Base-by-base conservation (phyloP, 208 protist genomes). In the Leishmania turanica region DNA sequence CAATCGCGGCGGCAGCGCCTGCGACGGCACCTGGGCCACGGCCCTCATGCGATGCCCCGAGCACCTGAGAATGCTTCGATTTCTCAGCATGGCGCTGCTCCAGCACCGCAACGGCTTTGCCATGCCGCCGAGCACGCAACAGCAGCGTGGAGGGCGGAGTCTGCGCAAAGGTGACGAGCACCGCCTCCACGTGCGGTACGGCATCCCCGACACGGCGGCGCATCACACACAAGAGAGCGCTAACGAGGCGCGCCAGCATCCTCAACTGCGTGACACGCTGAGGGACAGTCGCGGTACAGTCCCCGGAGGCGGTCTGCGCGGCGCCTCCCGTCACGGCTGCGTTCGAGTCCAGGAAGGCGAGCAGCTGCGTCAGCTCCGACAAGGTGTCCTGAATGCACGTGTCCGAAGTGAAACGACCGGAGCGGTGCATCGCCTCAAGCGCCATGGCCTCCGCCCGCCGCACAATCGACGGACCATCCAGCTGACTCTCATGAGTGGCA, bases 241-340 rank as follows among this genome's bases (percentile, higher is more conserved):
- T 72, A 8, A 87, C 47, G 5, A 94, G 76, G 77, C 88, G 77
- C 49, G 77, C 76, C 47, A 92, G 80, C 64, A 91, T 82, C 53
- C 78, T 78, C 65, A 93, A 84, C 71, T 90, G 87, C 58, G 78
- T 87, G 8, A 87, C 69, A 11, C 69, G 81, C 72, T 91, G 87
- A 40, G 79, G 79, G 24, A 87, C 65, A 45, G 77, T 78, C 47
- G 85, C 72, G 70, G 74, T 77, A 60, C 74, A 77, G 77, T 84
- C 84, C 11, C 79, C 84, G 3, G 77, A 75, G 24, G 54, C 65
- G 60, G 76, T 85, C 69, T 77, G 80, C 37, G 80, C 84, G 0
- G 80, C 79, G 24, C 83, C 80, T 34, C 81, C 85, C 37, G 78
- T 81, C 74, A 87, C 71, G 34, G 72, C 68, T 37, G 78, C 68